Evolutionary conservation across 768 basidiomycete genomes (phyloP), one percentile per base, ranked within the genome.

Genomic region (Mycena galericulata): DNA sequence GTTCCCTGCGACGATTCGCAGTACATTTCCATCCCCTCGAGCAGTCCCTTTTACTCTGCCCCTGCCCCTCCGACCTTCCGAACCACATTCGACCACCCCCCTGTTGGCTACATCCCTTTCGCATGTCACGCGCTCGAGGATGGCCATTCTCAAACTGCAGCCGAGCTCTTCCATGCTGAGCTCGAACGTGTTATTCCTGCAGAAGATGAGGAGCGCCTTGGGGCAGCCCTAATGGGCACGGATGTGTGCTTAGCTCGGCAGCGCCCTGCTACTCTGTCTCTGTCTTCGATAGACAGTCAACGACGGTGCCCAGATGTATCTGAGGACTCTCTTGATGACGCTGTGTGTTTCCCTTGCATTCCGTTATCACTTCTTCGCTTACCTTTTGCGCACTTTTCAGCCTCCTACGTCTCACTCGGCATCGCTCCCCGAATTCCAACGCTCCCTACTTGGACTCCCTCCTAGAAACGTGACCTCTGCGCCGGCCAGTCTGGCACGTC

Each of bases 31-130:
- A 68, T 72, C 50, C 49, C 49, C 6, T 15, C 53, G 24, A 46
- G 50, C 38, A 72, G 70, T 43, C 63, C 62, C 24, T 68, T 72
- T 24, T 65, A 72, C 41, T 17, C 43, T 6, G 53, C 70, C 24
- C 62, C 26, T 27, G 9, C 62, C 6, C 56, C 62, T 27, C 62
- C 66, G 17, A 18, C 62, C 5, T 71, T 71, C 46, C 56, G 57
- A 27, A 22, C 36, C 15, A 11, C 49, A 1, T 62, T 62, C 60
- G 60, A 49, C 7, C 34, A 38, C 17, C 49, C 49, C 49, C 11
- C 38, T 20, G 22, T 26, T 20, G 20, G 50, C 6, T 22, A 8
- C 18, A 30, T 65, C n/a, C 57, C 65, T 18, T 46, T 46, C 32
- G 41, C 51, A 14, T 54, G 30, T 54, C 46, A 40, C 17, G 29